Conservation (phyloP, 345 rosid genomes). For the Carallia pectinifolia region DNA sequence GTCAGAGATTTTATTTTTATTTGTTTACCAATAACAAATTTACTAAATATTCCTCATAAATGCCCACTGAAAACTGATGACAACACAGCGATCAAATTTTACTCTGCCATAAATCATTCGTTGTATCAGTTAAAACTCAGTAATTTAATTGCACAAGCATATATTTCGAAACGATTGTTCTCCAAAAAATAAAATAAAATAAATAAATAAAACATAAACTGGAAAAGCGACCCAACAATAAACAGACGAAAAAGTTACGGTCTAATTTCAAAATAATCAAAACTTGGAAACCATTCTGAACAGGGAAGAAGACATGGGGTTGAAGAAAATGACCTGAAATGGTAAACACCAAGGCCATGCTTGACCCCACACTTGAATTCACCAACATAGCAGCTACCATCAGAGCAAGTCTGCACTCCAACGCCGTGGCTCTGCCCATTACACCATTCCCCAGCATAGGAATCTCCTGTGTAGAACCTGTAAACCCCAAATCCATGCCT, state of each 20-base stretch:
- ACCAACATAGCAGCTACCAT: slow-evolving; percentile 81
- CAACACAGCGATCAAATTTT: neutral
- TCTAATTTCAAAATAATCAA: no score
- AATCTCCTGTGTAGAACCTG: slow-evolving; percentile 85
- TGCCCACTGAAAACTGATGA: neutral
- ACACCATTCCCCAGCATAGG: slow-evolving; percentile 85
- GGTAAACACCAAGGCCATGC: slow-evolving; percentile 89
- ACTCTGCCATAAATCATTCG: neutral
- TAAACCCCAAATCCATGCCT: slow-evolving; percentile 85
- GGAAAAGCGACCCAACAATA: no score
- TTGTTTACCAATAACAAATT: neutral
- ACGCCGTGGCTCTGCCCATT: slow-evolving; percentile 94
- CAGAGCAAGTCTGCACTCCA: slow-evolving; percentile 84
- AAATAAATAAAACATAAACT: no score
- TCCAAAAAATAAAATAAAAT: no score
- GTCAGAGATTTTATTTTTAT: no score
- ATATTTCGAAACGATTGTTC: no score
- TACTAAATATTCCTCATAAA: neutral
- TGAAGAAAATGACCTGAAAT: slow-evolving; percentile 59
- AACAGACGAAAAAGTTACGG: no score
- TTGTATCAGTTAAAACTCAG: neutral
- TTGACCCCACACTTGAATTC: slow-evolving; percentile 85
- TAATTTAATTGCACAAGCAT: neutral
- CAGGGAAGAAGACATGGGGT: neutral
- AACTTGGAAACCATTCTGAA: neutral